phyloP scores from a whole-genome alignment of 345 rosid genomes.

The Populus nigra region DNA sequence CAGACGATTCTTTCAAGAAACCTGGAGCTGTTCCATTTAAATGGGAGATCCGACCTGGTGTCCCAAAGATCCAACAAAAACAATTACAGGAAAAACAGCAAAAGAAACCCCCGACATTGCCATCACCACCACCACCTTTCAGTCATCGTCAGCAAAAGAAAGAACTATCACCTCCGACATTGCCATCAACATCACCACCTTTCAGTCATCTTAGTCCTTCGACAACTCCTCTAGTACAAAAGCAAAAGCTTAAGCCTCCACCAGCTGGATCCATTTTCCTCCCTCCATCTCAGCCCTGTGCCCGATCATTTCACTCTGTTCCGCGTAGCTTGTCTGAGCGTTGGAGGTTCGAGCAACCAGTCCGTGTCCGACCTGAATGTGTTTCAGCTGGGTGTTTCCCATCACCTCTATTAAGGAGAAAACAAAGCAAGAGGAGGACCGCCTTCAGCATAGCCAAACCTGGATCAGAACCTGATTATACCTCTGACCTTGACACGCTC shows the following conservation, averaged over 20 bases:
- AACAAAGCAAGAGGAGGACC: conserved; percentile 35
- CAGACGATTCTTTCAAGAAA: conserved; percentile 71
- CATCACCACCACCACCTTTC: conserved; percentile 29
- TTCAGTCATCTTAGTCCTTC: conserved; percentile 24
- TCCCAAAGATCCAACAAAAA: conserved; percentile 58
- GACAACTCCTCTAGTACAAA: conserved; percentile 18
- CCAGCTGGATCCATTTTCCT: conserved; percentile 41
- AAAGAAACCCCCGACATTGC: conserved; percentile 21
- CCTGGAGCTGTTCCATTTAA: conserved; percentile 85
- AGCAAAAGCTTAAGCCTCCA: conserved; percentile 59
- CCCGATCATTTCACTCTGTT: conserved; percentile 55
- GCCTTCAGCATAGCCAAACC: conserved; percentile 15
- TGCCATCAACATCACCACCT: conserved; percentile 25
- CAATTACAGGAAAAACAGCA: background rate
- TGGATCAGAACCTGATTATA: conserved; percentile 30
- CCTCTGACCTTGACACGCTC: conserved; percentile 44
- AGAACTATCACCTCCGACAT: conserved; percentile 19
- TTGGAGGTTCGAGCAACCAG: conserved; percentile 46
- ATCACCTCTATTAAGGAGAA: conserved; percentile 41
- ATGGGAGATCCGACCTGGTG: conserved; percentile 98
- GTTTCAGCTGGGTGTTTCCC: conserved; percentile 75
- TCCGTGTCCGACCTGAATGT: conserved; percentile 32
- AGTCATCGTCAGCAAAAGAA: conserved; percentile 3
- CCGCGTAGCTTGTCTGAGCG: conserved; percentile 59
- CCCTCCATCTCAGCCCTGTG: conserved; percentile 39